These are phyloP conservation scores for Cytospora mali DNA, from an alignment of 2,329 filamentous ascomycete genomes.

Conservation along the genomic window DNA sequence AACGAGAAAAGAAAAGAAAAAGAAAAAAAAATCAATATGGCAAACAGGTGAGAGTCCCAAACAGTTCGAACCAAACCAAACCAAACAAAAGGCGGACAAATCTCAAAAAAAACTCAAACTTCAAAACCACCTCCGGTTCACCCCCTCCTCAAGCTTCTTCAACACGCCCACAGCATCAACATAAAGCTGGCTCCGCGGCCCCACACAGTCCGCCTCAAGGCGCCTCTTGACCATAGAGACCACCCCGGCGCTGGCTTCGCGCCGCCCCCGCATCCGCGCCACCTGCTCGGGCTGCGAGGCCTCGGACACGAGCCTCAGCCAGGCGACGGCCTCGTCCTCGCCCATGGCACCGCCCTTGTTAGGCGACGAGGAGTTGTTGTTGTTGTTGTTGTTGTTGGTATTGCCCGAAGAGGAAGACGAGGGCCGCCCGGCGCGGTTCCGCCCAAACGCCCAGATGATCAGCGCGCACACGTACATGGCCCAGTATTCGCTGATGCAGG, in stretches of 20 bases:
- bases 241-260: constrained; percentile 46
- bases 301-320: constrained; percentile 46
- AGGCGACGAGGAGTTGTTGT: constrained; percentile 29
- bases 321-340: constrained; percentile 38
- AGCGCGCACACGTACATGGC: constrained; percentile 59
- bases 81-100: neutral
- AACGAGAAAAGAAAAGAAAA: neutral
- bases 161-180: constrained; percentile 57
- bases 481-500: constrained; percentile 56
- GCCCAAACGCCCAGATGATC: constrained; percentile 61
- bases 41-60: neutral
- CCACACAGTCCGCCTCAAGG: constrained; percentile 53
- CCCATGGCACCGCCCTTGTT: constrained; percentile 30
- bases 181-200: constrained; percentile 51
- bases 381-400: constrained; percentile 22
- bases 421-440: constrained; percentile 35
- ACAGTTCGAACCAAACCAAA: too few relatives aligned
- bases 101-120: neutral
- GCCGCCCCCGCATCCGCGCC: constrained; percentile 41
- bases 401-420: constrained; percentile 22
- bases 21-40: neutral
- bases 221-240: constrained; percentile 51
- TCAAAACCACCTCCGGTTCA: constrained; percentile 47
- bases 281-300: constrained; percentile 43
- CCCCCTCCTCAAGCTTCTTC: constrained; percentile 52